Conservation (phyloP, 1,284 basidiomycete genomes). For the Leccinum holopus region DNA sequence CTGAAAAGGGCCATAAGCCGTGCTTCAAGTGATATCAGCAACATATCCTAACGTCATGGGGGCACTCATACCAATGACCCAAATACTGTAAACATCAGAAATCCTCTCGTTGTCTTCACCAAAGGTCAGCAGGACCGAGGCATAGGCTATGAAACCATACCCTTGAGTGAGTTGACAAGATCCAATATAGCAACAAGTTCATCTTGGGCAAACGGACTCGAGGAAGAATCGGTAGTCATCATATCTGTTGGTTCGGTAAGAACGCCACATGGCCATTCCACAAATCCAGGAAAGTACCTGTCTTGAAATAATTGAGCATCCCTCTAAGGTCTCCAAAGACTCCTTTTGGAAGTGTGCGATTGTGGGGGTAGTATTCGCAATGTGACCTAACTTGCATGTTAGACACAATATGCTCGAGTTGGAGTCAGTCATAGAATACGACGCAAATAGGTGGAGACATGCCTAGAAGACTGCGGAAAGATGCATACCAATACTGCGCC, state of each 20-base stretch:
- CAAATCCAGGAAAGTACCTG: constrained; percentile 8
- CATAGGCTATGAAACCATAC: not conserved
- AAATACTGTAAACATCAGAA: constrained; percentile 14
- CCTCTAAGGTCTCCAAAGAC: constrained; percentile 19
- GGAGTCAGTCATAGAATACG: constrained; percentile 1
- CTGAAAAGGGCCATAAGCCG: constrained; percentile 20
- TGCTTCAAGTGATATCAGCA: constrained; percentile 10
- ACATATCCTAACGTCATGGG: not conserved
- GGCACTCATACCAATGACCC: constrained; percentile 15
- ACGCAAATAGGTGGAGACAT: not conserved
- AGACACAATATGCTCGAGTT: not conserved
- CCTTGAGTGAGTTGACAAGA: constrained; percentile 20
- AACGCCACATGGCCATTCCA: not conserved
- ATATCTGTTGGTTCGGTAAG: constrained; percentile 13
- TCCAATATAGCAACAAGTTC: constrained; percentile 12
- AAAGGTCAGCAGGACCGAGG: constrained; percentile 5
- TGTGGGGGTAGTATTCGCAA: constrained; percentile 23
- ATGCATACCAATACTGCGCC: constrained; percentile 17
- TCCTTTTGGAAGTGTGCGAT: constrained; percentile 3
- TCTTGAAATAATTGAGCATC: constrained; percentile 19
- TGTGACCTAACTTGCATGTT: constrained; percentile 15
- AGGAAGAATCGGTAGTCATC: constrained; percentile 22
- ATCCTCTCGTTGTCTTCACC: constrained; percentile 6
- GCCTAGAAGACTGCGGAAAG: not conserved
- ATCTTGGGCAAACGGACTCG: constrained; percentile 19